Percentiles rank a stretch among this genome's conserved stretches.
These are phyloP conservation scores for Penicillium nordicum DNA, from an alignment of 2,329 filamentous ascomycete species.

Conservation along the genomic window DNA sequence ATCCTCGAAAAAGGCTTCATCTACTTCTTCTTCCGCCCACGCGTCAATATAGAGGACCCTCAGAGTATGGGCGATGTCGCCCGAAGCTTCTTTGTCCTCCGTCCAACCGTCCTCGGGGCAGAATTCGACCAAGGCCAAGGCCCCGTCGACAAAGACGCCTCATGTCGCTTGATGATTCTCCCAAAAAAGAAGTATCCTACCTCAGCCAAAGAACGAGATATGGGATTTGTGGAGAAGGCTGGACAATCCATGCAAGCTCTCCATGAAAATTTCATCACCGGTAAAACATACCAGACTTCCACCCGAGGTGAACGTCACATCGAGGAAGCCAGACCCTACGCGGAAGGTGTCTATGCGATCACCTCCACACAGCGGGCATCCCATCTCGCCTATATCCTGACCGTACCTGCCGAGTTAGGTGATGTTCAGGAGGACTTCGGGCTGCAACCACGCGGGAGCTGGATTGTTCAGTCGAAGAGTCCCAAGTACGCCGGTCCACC, in stretches of 20 bases:
- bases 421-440: constrained; percentile 75
- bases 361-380: constrained; percentile 67
- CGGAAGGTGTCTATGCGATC: constrained; percentile 81
- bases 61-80: constrained; percentile 68
- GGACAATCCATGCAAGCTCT: constrained; percentile 63
- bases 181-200: constrained; percentile 81
- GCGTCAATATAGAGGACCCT: constrained; percentile 70
- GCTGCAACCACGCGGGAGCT: constrained; percentile 67
- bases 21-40: constrained; percentile 83
- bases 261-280: constrained; percentile 67
- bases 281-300: constrained; percentile 69
- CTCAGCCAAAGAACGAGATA: constrained; percentile 66
- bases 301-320: constrained; percentile 66
- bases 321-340: constrained; percentile 70
- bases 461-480: constrained; percentile 76
- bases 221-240: constrained; percentile 78
- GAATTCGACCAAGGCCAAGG: constrained; percentile 57
- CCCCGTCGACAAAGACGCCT: constrained; percentile 52
- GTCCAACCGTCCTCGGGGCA: constrained; percentile 67
- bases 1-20: constrained; percentile 85
- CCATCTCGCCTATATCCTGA: constrained; percentile 77
- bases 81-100: constrained; percentile 74
- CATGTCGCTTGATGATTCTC: constrained; percentile 70
- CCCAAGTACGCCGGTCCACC: constrained; percentile 66
- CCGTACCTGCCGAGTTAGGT: constrained; percentile 65